A percentile compares a stretch with the other conserved stretches of the same genome.
phyloP scores from a whole-genome alignment of 164 flowering plant genomes.

The Tetrastigma voinierianum region DNA sequence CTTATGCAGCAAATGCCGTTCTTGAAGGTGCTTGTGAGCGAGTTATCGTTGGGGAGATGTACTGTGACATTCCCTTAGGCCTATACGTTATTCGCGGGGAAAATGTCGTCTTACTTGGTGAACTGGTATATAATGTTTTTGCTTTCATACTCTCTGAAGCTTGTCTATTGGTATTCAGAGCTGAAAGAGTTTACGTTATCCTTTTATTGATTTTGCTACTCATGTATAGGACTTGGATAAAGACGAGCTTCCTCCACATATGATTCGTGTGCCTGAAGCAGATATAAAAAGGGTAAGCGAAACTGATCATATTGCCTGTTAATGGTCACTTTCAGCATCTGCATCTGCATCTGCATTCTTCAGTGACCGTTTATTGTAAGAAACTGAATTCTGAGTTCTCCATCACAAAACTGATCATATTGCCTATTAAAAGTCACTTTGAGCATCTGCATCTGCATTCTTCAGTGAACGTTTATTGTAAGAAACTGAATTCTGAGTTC shows the following conservation, averaged over 20 bases:
- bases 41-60: conserved; percentile 51
- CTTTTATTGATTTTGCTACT: neutral
- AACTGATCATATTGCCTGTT: too few relatives aligned
- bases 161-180: neutral
- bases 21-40: conserved; percentile 56
- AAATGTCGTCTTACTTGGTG: conserved; percentile 56
- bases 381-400: too few relatives aligned
- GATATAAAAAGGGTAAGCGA: conserved; percentile 40
- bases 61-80: conserved; percentile 49
- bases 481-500: too few relatives aligned
- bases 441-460: too few relatives aligned
- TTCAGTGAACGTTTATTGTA: too few relatives aligned
- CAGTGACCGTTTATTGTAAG: too few relatives aligned
- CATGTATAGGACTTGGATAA: conserved; percentile 34
- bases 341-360: too few relatives aligned
- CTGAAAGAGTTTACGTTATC: neutral
- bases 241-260: conserved; percentile 56
- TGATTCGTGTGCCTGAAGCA: conserved; percentile 46
- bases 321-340: too few relatives aligned
- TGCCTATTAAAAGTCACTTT: too few relatives aligned
- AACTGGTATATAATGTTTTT: conserved; percentile 35
- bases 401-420: too few relatives aligned
- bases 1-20: conserved; percentile 43
- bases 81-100: conserved; percentile 54
- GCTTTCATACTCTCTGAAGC: neutral